Evolutionary conservation across 2,329 filamentous ascomycete genomes (phyloP).

Genomic region (Celoporthe dispersa): DNA sequence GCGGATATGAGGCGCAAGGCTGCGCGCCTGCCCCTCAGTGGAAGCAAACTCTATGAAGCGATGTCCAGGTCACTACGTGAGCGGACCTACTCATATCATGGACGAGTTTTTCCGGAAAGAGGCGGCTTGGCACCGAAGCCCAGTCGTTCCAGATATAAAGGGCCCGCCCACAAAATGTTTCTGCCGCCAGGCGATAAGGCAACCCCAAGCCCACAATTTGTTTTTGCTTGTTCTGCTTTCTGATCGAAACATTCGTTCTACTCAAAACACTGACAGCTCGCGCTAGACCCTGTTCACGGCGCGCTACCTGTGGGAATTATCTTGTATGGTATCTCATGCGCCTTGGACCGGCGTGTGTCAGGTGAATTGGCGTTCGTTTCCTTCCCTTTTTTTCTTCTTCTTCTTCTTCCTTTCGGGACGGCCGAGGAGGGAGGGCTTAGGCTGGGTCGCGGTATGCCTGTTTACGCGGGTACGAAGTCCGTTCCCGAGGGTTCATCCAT

Average conservation of each 20-base stretch:
- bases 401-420: neutral
- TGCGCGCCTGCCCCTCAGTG: too few species aligned
- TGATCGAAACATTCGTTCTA: neutral
- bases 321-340: neutral
- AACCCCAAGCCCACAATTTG: neutral
- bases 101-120: neutral
- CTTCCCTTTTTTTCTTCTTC: too few species aligned
- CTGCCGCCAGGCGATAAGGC: neutral
- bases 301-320: neutral
- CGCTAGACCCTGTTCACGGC: neutral
- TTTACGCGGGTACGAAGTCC: neutral
- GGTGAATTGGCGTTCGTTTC: neutral
- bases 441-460: neutral
- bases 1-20: neutral
- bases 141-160: neutral
- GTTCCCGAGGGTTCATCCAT: neutral
- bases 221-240: neutral
- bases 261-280: conserved; percentile 2
- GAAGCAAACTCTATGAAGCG: too few species aligned
- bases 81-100: neutral
- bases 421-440: too few species aligned
- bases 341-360: neutral
- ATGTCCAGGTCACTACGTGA: neutral
- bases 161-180: neutral
- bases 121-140: neutral